These are phyloP conservation scores for Borovskyia barvae DNA, from an alignment of 208 protist genomes.

Conservation along the genomic window DNA sequence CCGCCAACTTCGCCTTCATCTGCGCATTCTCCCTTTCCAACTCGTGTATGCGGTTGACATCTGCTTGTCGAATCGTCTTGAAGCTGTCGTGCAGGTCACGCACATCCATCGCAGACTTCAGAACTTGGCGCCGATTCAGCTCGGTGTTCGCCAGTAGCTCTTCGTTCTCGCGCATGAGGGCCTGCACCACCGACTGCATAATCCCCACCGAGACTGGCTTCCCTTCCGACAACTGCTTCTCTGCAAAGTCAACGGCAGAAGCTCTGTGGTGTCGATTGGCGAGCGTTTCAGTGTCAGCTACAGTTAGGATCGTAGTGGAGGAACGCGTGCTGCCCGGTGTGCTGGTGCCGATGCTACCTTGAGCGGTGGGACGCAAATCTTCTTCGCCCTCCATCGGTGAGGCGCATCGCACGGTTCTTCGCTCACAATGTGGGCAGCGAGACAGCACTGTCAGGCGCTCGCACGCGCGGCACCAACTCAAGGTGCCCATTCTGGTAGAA, in stretches of 20 bases:
- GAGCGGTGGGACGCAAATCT: too few relatives aligned
- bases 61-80: slow-evolving; percentile 1
- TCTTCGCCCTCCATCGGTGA: too few relatives aligned
- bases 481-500: slow-evolving; percentile 15
- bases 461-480: slow-evolving; percentile 26
- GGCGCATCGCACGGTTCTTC: too few relatives aligned
- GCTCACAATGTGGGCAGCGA: slow-evolving; percentile 39
- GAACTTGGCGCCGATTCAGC: slow-evolving; percentile 23
- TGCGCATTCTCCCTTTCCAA: slow-evolving; percentile 24
- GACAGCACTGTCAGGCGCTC: slow-evolving; percentile 40
- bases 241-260: too few relatives aligned
- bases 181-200: not conserved
- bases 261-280: too few relatives aligned
- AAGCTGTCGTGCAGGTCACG: slow-evolving; percentile 23
- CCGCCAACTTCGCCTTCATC: slow-evolving; percentile 4
- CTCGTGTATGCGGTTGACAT: slow-evolving; percentile 5
- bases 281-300: too few relatives aligned
- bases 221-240: too few relatives aligned
- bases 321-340: too few relatives aligned
- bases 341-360: too few relatives aligned
- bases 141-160: slow-evolving; percentile 16
- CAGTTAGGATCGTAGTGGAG: too few relatives aligned
- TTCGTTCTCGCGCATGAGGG: slow-evolving; percentile 13
- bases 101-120: slow-evolving; percentile 34
- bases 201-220: too few relatives aligned